phyloP scores from a whole-genome alignment of 2,329 filamentous ascomycete species.

The Paecilomyces sp. region DNA sequence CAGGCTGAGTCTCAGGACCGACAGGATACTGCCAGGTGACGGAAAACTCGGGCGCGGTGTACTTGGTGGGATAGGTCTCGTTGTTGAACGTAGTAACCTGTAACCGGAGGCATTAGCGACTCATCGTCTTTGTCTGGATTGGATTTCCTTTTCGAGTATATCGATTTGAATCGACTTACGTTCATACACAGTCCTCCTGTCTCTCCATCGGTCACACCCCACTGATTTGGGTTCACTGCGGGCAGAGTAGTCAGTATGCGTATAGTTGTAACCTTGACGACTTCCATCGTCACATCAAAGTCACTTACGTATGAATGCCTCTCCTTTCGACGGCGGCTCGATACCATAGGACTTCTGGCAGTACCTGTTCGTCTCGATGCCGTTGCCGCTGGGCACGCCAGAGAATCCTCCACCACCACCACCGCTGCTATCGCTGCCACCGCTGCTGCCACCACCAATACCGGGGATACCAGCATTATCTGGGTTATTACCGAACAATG shows the following conservation, averaged over 20 bases:
- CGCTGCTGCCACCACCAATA: conserved; percentile 11
- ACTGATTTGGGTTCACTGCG: conserved; percentile 51
- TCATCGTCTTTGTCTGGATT: neutral
- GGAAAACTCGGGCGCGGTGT: conserved; percentile 43
- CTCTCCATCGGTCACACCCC: conserved; percentile 38
- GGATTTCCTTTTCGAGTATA: neutral
- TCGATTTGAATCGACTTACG: conserved; percentile 31
- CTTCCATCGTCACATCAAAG: neutral
- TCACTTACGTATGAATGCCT: conserved; percentile 43
- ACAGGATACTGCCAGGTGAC: conserved; percentile 48
- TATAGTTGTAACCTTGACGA: conserved; percentile 1
- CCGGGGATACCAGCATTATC: neutral
- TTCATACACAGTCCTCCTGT: conserved; percentile 45
- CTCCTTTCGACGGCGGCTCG: conserved; percentile 35
- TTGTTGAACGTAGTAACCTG: conserved; percentile 47
- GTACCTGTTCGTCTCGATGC: conserved; percentile 27
- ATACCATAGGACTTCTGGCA: conserved; percentile 43
- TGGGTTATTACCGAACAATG: conserved; percentile 33
- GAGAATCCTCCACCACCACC: conserved; percentile 9
- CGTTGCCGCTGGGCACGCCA: conserved; percentile 21
- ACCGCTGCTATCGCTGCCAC: conserved; percentile 9
- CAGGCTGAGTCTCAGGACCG: conserved; percentile 37
- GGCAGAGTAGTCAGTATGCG: conserved; percentile 3
- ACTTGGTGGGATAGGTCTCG: conserved; percentile 41
- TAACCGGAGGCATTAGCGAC: neutral